Conservation (phyloP, 495 filamentous ascomycete species). For the Aspergillus hancockii region DNA sequence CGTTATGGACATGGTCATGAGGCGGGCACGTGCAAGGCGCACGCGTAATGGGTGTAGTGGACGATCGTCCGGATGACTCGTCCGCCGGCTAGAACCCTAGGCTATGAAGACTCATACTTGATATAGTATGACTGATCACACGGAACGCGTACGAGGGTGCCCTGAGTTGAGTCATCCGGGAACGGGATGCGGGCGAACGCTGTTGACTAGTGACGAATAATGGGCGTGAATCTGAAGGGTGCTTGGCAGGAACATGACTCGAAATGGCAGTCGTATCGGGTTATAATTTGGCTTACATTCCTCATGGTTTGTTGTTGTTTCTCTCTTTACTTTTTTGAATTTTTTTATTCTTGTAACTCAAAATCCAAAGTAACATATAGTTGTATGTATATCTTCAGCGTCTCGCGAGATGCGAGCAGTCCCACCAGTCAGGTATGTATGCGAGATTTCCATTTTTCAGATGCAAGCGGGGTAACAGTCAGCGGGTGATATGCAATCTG, state of each 20-base stretch:
- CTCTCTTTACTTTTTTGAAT: not conserved
- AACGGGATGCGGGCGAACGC: not conserved
- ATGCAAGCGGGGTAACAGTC: slow-evolving; percentile 7
- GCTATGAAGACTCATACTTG: slow-evolving; percentile 4
- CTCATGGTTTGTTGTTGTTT: not conserved
- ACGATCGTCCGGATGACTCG: slow-evolving; percentile 10
- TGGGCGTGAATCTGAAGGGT: not conserved
- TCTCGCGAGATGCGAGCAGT: no score
- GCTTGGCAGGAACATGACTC: not conserved
- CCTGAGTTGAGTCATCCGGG: slow-evolving; percentile 16
- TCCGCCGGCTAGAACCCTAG: not conserved
- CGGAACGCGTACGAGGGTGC: not conserved
- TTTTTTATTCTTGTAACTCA: not conserved
- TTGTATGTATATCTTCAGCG: not conserved
- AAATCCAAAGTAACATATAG: not conserved
- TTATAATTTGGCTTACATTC: not conserved
- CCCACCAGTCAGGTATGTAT: not conserved
- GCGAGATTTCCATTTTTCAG: not conserved
- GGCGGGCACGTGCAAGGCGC: slow-evolving; percentile 24
- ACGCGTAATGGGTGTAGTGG: slow-evolving; percentile 17
- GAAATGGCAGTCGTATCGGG: not conserved
- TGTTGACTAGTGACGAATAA: slow-evolving; percentile 13
- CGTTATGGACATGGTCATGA: slow-evolving; percentile 15
- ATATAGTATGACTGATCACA: slow-evolving; percentile 5
- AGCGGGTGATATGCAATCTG: slow-evolving; percentile 7